Conservation (phyloP, 495 filamentous ascomycete species). For the Letharia columbiana region DNA sequence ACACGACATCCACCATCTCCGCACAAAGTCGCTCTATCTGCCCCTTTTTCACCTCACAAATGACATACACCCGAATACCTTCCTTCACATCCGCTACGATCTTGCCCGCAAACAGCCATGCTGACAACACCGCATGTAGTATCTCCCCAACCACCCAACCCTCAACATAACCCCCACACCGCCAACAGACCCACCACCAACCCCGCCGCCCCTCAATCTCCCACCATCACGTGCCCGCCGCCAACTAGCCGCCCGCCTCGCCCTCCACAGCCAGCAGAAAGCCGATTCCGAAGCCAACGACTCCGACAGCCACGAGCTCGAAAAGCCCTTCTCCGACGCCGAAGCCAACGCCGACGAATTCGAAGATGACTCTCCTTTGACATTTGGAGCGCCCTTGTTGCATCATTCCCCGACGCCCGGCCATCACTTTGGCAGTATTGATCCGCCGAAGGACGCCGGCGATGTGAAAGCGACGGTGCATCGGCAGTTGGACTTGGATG, state of each 20-base stretch:
- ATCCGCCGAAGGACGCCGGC: background rate
- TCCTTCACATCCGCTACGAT: background rate
- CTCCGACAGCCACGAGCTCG: background rate
- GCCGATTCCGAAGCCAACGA: slow-evolving; percentile 28
- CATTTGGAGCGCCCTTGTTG: slow-evolving; percentile 4
- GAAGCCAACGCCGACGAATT: slow-evolving; percentile 9
- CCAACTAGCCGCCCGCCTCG: slow-evolving; percentile 74
- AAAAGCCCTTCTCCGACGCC: background rate
- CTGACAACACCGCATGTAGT: slow-evolving; percentile 22
- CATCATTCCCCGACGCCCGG: slow-evolving; percentile 1
- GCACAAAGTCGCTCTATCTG: background rate
- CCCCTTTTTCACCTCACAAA: background rate
- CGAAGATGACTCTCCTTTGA: slow-evolving; percentile 11
- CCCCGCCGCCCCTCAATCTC: slow-evolving; percentile 63
- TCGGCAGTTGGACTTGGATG: slow-evolving; percentile 21
- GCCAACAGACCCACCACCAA: slow-evolving; percentile 39
- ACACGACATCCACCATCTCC: background rate
- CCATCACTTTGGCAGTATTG: background rate
- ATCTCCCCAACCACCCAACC: slow-evolving; percentile 29
- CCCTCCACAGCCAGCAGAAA: slow-evolving; percentile 63
- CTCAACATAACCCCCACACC: slow-evolving; percentile 25
- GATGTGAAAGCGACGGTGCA: slow-evolving; percentile 3
- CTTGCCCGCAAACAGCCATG: slow-evolving; percentile 1
- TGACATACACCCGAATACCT: background rate
- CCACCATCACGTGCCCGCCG: slow-evolving; percentile 79